Percentiles rank a stretch among this genome's conserved stretches.
phyloP scores from a whole-genome alignment of 768 basidiomycete species.

The Pleurotus eryngii region DNA sequence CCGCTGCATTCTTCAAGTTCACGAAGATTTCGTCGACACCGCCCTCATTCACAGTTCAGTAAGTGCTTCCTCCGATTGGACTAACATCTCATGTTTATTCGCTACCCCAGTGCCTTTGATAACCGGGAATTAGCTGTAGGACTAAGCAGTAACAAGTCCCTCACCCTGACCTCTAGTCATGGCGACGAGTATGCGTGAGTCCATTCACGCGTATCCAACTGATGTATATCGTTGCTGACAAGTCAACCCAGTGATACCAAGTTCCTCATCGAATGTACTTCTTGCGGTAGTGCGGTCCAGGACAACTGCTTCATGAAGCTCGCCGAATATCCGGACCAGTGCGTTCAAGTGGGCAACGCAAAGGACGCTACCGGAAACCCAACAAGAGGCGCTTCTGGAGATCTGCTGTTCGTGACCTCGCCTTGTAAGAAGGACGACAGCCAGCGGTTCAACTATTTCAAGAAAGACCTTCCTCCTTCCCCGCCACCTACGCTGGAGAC shows the following conservation, averaged over 20 bases:
- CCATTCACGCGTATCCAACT: no score
- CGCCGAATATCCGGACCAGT: background rate
- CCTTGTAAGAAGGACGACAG: constrained; percentile 2
- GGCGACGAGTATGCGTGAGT: background rate
- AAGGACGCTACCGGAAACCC: background rate
- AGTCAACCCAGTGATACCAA: background rate
- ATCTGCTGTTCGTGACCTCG: background rate
- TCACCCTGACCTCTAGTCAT: background rate
- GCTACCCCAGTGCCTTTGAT: background rate
- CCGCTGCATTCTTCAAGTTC: constrained; percentile 1
- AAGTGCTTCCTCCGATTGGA: background rate
- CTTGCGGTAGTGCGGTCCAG: background rate
- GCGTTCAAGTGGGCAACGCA: constrained; percentile 1
- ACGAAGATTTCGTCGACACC: background rate
- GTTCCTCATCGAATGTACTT: constrained; percentile 1
- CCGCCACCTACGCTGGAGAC: background rate
- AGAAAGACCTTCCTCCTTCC: background rate
- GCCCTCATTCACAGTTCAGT: background rate
- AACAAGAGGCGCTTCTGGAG: background rate
- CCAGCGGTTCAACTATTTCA: constrained; percentile 3
- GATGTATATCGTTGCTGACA: background rate
- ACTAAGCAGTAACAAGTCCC: background rate
- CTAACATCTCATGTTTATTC: background rate
- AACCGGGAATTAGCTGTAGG: background rate
- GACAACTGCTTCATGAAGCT: constrained; percentile 5